Evolutionary conservation across 257 asterid species (phyloP), one percentile per base, ranked within the genome.

Genomic region (Penstemon newberryi): DNA sequence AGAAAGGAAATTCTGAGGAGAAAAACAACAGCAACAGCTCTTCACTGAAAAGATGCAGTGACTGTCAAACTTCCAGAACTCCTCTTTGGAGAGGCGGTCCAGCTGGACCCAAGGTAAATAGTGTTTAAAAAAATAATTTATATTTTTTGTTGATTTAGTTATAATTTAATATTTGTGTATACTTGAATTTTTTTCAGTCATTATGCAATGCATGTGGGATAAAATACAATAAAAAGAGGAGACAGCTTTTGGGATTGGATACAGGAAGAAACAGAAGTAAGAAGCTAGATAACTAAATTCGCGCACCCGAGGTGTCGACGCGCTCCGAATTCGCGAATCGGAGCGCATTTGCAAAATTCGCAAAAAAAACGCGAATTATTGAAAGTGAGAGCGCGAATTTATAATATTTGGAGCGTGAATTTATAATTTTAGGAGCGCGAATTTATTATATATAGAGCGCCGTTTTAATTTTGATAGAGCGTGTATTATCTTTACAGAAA

Each of bases 71-170:
- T 7, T 77, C 98, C 25, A 82, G 75, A 72, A 93, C 98, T 6
- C 97, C 98, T 12, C 90, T 93, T 0, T 93, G 98, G 98, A 72
- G 98, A 72, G 96, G 97, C 77, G 98, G 98, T 42, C 97, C 98
- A 39, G 78, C 81, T 66, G 98, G 98, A 41, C 98, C 97, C 4
- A 88, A 93, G 96, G 98, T 90, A 71, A 46, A 5, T n/a, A 37
- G 38, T 8, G 38, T 4, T 25, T 7, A 12, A 47, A 11, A 15
- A 7, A 13, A 50, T 56, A 15, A 36, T 44, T 59, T 12, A 5
- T 6, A 0, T 9, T 4, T 1, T 55, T 70, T 41, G 9, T 33
- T 60, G 25, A 9, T 46, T 55, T 40, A 25, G 47, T 56, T 37
- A 6, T 54, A 25, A 12, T 70, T 56, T 46, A 57, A 38, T 15